Base-by-base conservation (phyloP, 495 filamentous ascomycete species). In the Alectoria sarmentosa region DNA sequence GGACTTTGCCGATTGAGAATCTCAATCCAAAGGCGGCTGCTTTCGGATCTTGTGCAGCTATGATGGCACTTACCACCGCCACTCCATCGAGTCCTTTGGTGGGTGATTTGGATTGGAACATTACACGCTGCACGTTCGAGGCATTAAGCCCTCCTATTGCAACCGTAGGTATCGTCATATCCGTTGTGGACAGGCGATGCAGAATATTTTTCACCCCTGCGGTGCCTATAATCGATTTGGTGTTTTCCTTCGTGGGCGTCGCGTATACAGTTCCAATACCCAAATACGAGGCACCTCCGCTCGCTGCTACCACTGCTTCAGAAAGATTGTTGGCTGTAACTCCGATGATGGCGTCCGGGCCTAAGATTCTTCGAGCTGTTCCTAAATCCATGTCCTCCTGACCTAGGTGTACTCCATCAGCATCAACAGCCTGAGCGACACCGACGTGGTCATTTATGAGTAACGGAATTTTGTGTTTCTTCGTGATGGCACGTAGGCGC, bases 361-460 rank as follows among this genome's bases (percentile, higher is more conserved):
- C 91, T 1, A 98, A 82, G 14, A 96, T 74, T 62, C 76, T 78
- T 63, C 88, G 87, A 6, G 91, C 92, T 9, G 82, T 79, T 26
- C 76, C 70, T 49, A 92, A 74, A 62, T 84, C 90, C 79, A 96
- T 86, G 75, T 98, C 93, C 82, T 96, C 91, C 75, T 96, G 93
- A 38, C 94, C 93, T 48, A 98, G 81, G 74, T 98, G 93, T 19
- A 96, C 89, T 54, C 94, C 94, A 73, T 96, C 93, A 46, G 87
- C 92, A 9, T 86, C 88, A 52, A 90, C 83, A 21, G 90, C 94
- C 36, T 94, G 79, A 30, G 91, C 92, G 23, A 98, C 90, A 77
- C 96, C 92, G 8, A 96, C 82, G n/a, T 92, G 88, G 74, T 98
- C 94, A 73, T 98, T 97, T 76, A 98, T 92, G 44, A 98, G 76